phyloP scores from a whole-genome alignment of 176 grass and related monocot species.

The Puya raimondii region DNA sequence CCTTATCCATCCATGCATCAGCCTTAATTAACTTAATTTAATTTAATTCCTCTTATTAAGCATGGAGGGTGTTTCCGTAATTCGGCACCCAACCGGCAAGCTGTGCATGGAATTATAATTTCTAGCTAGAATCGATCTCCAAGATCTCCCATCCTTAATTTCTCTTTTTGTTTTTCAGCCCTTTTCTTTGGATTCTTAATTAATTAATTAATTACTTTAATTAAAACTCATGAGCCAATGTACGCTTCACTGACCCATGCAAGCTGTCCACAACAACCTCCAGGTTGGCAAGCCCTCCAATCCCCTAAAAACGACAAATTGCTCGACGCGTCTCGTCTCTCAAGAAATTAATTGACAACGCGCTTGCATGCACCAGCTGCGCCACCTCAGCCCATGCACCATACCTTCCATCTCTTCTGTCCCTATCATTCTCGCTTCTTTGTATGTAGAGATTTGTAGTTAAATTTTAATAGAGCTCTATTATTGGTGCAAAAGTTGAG shows the following conservation, averaged over 20 bases:
- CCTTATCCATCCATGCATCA: not conserved
- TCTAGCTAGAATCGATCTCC: not conserved
- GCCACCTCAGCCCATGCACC: not conserved
- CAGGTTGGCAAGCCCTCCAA: conserved; percentile 48
- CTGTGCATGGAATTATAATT: not conserved
- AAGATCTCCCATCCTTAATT: not conserved
- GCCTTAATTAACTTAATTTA: too few species aligned
- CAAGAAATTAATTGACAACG: not conserved
- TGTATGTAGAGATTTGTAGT: too few species aligned
- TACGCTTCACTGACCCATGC: conserved; percentile 32
- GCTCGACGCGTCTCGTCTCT: conserved; percentile 1
- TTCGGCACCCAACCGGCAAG: not conserved
- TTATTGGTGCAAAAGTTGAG: too few species aligned
- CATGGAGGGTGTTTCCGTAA: not conserved
- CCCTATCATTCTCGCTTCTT: too few species aligned
- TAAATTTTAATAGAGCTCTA: too few species aligned
- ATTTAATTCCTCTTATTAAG: not conserved
- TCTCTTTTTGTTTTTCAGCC: too few species aligned
- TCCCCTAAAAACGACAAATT: conserved; percentile 19
- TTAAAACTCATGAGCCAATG: not conserved
- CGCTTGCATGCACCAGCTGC: not conserved
- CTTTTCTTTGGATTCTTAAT: too few species aligned
- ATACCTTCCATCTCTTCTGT: not conserved
- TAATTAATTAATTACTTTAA: not conserved
- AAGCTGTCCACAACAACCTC: conserved; percentile 81